Evolutionary conservation across 768 basidiomycete species (phyloP).

Genomic region (Gloeophyllum trabeum): DNA sequence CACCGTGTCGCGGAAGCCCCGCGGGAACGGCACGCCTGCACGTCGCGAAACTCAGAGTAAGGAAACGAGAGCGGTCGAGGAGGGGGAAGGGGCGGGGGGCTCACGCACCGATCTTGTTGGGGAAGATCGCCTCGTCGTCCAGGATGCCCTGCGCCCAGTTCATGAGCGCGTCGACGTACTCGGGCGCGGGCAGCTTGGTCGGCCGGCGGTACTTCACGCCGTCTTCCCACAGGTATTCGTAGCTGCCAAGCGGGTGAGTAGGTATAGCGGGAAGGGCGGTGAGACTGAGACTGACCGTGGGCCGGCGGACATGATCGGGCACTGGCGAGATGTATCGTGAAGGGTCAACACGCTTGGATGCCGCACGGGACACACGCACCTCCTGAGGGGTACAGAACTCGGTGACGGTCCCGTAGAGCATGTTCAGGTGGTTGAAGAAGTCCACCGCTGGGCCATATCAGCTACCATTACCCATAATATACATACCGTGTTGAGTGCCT

Average conservation of each 20-base stretch:
- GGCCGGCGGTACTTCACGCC: conserved; percentile 79
- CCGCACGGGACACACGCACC: no score
- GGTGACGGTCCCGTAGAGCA: conserved; percentile 96
- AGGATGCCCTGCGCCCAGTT: conserved; percentile 93
- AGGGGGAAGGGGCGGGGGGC: no score
- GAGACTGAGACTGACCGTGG: conserved; percentile 45
- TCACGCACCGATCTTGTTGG: conserved; percentile 79
- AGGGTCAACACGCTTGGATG: no score
- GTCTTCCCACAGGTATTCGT: conserved; percentile 94
- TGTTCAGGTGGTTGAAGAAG: conserved; percentile 99
- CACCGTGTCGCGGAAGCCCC: conserved; percentile 82
- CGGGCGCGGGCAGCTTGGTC: conserved; percentile 89
- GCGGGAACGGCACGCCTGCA: conserved; percentile 82
- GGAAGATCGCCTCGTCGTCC: conserved; percentile 89
- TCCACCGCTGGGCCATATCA: conserved; percentile 63
- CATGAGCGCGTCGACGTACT: conserved; percentile 97
- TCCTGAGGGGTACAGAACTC: conserved; percentile 96
- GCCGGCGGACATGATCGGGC: conserved; percentile 95
- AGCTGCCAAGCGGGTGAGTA: conserved; percentile 32
- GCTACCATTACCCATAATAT: conserved; percentile 5
- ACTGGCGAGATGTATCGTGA: conserved; percentile 29
- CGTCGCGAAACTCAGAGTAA: background rate
- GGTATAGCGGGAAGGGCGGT: conserved; percentile 10
- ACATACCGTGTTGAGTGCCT: conserved; percentile 3
- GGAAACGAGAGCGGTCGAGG: conserved; percentile 4